Evolutionary conservation across 2,329 filamentous ascomycete species (phyloP), one percentile per base, ranked within the genome.

Genomic region (Stachybotrys chartarum): DNA sequence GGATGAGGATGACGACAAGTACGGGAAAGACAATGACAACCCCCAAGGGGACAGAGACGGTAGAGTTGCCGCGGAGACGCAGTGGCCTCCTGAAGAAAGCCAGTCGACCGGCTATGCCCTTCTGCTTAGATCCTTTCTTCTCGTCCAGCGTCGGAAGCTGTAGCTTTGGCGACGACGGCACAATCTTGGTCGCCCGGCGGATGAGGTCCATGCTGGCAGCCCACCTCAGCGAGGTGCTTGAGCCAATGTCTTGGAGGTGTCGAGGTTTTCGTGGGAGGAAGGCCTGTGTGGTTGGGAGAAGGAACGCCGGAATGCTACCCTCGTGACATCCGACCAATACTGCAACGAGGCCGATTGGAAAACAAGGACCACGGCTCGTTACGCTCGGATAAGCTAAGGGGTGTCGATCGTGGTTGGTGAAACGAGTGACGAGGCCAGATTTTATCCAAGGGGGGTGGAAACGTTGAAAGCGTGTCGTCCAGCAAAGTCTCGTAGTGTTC

Each of bases 11-110:
- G 75, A 97, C 83, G 66, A 97, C 90, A 69, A 97, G 87, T 69
- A 88, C 84, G 61, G 94, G 94, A 70, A 97, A 97, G 63, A 97
- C 78, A 62, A 99, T 81, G 64, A 97, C 91, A 68, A 97, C 85
- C 63, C 93, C 93, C 53, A 99, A 78, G 30, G 94, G 94, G 69
- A 97, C 87, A 53, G 93, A 96, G 71, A 97, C 85, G 67, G 87
- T 89, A 55, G 92, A 97, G 73, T 96, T 96, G 66, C 91, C 90
- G 74, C 86, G 88, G 76, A 99, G 77, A 64, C 92, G 86, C 78
- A 99, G 83, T 53, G 93, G 90, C 68, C 90, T 84, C 64, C 86
- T 82, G 71, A 97, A 90, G 72, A 97, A 95, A 59, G 88, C 87
- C 66, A 95, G 78, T 54, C 79, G 77, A 47, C 78, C 74, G 39